A percentile compares a stretch with the other conserved stretches of the same genome.
Evolutionary conservation across 331 rosid genomes (phyloP).

Genomic region (Phaseolus coccineus): DNA sequence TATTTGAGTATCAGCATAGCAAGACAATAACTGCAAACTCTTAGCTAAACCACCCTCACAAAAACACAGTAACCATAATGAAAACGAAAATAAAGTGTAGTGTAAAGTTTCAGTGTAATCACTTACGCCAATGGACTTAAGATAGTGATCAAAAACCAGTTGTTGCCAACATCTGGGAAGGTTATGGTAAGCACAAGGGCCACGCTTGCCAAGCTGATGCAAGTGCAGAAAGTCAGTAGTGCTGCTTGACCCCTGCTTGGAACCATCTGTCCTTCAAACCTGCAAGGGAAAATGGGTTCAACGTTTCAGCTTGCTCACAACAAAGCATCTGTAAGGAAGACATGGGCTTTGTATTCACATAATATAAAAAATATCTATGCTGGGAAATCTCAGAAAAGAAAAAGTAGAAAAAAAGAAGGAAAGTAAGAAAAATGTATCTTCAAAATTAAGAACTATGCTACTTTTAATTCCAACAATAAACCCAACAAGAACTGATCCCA

Average conservation of each 20-base stretch:
- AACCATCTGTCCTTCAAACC: constrained; percentile 88
- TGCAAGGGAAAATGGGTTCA: constrained; percentile 32
- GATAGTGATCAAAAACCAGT: constrained; percentile 79
- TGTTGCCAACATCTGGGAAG: constrained; percentile 74
- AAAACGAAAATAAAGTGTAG: neutral
- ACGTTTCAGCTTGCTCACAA: neutral
- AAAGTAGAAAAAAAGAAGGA: neutral
- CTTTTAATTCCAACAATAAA: no score
- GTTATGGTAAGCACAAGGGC: constrained; percentile 91
- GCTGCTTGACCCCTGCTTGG: constrained; percentile 93
- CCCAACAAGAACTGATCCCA: no score
- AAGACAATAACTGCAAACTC: neutral
- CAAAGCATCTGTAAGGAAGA: neutral
- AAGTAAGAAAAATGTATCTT: neutral
- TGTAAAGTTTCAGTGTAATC: neutral
- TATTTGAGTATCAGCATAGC: neutral
- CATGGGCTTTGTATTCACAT: neutral
- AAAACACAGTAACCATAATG: neutral
- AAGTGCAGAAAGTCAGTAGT: constrained; percentile 79
- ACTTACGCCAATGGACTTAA: constrained; percentile 89
- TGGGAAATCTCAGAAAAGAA: neutral
- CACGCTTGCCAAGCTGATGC: constrained; percentile 88
- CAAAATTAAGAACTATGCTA: neutral
- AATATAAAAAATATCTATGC: neutral
- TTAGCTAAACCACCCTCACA: neutral